A percentile compares a stretch with the other conserved stretches of the same genome.
These are phyloP conservation scores for Psidium friedrichsthalianum DNA, from an alignment of 345 rosid genomes.

Conservation along the genomic window DNA sequence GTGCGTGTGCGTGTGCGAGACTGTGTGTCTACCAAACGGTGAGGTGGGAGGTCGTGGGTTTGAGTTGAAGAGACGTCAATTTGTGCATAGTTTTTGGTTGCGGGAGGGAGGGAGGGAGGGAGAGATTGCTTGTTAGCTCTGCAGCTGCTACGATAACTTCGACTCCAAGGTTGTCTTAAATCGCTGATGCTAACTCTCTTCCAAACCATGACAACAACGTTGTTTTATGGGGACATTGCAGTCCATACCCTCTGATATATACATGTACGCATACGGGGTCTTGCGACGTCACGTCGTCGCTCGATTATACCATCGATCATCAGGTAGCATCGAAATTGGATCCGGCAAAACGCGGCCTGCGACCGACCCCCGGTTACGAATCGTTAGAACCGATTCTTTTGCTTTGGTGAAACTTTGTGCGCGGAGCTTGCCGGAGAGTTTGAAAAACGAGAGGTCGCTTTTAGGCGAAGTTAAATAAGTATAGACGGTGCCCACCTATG, in stretches of 20 bases:
- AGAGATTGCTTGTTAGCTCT: not conserved
- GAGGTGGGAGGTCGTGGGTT: slow-evolving; percentile 66
- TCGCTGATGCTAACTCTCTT: slow-evolving; percentile 13
- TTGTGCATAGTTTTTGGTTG: not conserved
- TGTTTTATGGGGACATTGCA: not conserved
- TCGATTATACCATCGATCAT: not conserved
- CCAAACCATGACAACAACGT: not conserved
- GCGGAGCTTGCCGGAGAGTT: not conserved
- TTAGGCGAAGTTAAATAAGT: not conserved
- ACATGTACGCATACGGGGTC: not conserved
- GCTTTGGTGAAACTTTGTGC: not conserved
- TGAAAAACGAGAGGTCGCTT: not conserved
- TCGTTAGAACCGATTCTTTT: too few species aligned
- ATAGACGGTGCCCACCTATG: not conserved
- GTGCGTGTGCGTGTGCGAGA: not conserved
- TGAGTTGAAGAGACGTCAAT: slow-evolving; percentile 53
- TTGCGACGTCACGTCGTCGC: not conserved
- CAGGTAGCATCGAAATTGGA: not conserved
- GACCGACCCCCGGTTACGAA: not conserved
- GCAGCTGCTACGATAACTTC: slow-evolving; percentile 11
- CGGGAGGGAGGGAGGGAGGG: slow-evolving; percentile 1
- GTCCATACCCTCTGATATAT: not conserved
- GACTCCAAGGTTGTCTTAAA: slow-evolving; percentile 1
- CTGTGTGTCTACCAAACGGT: slow-evolving; percentile 55
- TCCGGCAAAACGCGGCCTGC: not conserved